These are phyloP conservation scores for Cyamopsis tetragonoloba DNA, from an alignment of 306 rosid genomes.

Conservation along the genomic window DNA sequence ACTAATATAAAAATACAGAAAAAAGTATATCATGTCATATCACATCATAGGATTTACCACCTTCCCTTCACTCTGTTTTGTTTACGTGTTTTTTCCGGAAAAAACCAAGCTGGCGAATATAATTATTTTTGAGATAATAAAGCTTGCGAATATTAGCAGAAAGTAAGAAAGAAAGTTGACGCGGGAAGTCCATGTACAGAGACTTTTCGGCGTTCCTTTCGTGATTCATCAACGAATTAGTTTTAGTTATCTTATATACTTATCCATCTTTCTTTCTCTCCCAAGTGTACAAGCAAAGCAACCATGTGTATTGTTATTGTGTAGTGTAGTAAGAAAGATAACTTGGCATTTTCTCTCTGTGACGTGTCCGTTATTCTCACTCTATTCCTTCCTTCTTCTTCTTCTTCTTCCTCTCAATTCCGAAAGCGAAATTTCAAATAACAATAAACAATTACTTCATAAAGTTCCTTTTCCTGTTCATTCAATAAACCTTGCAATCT, in stretches of 20 bases:
- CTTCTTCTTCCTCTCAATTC: neutral
- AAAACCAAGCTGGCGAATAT: too few relatives aligned
- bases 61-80: too few relatives aligned
- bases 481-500: neutral
- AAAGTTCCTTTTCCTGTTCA: neutral
- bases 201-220: slow-evolving; percentile 6
- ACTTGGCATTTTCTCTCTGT: slow-evolving; percentile 25
- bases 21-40: too few relatives aligned
- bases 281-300: too few relatives aligned
- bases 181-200: neutral
- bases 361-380: slow-evolving; percentile 46
- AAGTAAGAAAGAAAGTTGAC: neutral
- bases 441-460: neutral
- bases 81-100: too few relatives aligned
- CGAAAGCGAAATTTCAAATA: neutral
- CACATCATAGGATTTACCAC: too few relatives aligned
- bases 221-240: neutral
- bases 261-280: too few relatives aligned
- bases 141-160: neutral
- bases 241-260: too few relatives aligned
- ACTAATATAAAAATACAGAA: too few relatives aligned
- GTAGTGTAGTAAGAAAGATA: neutral
- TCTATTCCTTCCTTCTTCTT: slow-evolving; percentile 41
- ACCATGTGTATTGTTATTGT: too few relatives aligned
- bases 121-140: neutral